A percentile compares a stretch with the other conserved stretches of the same genome.
phyloP scores from a whole-genome alignment of 2,329 filamentous ascomycete species.

The Diaporthe amygdali region DNA sequence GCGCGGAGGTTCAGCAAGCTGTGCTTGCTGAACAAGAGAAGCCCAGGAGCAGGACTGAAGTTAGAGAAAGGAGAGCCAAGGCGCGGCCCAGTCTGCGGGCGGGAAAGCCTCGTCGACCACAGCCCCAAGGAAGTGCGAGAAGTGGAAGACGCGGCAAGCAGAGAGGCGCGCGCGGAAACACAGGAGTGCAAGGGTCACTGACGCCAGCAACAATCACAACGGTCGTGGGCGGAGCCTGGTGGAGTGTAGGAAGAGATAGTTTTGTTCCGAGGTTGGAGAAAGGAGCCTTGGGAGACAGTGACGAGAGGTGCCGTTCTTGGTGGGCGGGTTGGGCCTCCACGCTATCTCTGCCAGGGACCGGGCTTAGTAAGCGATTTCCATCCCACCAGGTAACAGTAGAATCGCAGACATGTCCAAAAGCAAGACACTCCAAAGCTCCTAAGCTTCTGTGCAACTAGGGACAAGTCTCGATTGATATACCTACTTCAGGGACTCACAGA shows the following conservation, averaged over 20 bases:
- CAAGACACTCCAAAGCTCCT: too few species aligned
- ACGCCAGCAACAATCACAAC: conserved; percentile 18
- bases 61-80: conserved; percentile 14
- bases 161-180: not conserved
- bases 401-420: too few species aligned
- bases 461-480: too few species aligned
- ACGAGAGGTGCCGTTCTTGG: not conserved
- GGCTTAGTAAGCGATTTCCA: not conserved
- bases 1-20: conserved; percentile 15
- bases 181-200: conserved; percentile 14
- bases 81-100: conserved; percentile 7
- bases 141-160: conserved; percentile 10
- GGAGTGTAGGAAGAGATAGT: not conserved
- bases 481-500: too few species aligned
- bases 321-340: not conserved
- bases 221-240: conserved; percentile 7
- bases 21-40: conserved; percentile 17
- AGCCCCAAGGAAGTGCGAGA: conserved; percentile 2
- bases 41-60: conserved; percentile 12
- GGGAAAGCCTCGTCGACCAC: conserved; percentile 5
- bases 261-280: not conserved
- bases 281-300: not conserved
- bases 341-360: not conserved
- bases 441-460: too few species aligned
- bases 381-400: not conserved